These are phyloP conservation scores for Leccinum boreale DNA, from an alignment of 768 basidiomycete species.

Conservation along the genomic window DNA sequence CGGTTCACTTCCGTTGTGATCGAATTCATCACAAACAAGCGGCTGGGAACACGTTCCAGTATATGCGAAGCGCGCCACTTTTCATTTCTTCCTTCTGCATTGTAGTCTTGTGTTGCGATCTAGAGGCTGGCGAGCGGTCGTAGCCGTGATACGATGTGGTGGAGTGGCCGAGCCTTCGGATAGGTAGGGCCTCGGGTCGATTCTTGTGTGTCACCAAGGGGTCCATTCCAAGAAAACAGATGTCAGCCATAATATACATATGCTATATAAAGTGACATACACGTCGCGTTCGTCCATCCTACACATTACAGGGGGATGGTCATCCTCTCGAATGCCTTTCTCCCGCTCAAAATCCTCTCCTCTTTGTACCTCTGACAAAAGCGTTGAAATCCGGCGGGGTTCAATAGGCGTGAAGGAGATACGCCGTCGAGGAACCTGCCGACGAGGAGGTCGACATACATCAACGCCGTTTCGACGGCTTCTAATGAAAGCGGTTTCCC, in stretches of 20 bases:
- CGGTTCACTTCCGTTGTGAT: no score
- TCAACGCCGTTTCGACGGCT: conserved; percentile 28
- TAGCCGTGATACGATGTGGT: neutral
- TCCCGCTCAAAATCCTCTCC: conserved; percentile 10
- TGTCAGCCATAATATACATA: neutral
- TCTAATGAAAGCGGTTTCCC: conserved; percentile 22
- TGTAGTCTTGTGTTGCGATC: neutral
- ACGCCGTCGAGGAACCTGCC: conserved; percentile 25
- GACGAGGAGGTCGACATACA: conserved; percentile 33
- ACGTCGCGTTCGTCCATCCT: neutral
- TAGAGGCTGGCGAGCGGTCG: neutral
- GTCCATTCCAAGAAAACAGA: neutral
- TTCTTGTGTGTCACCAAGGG: neutral
- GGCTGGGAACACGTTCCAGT: neutral
- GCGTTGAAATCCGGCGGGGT: conserved; percentile 22
- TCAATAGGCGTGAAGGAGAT: conserved; percentile 11
- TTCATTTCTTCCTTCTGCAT: neutral
- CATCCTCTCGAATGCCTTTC: conserved; percentile 14
- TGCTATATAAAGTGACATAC: neutral
- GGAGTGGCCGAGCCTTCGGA: no score
- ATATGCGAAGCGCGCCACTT: neutral
- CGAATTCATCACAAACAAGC: no score
- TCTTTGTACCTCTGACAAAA: conserved; percentile 25
- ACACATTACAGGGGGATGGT: conserved; percentile 17
- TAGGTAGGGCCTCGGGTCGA: neutral